phyloP scores from a whole-genome alignment of 2,329 filamentous ascomycete genomes.

The Remersonia thermophila region DNA sequence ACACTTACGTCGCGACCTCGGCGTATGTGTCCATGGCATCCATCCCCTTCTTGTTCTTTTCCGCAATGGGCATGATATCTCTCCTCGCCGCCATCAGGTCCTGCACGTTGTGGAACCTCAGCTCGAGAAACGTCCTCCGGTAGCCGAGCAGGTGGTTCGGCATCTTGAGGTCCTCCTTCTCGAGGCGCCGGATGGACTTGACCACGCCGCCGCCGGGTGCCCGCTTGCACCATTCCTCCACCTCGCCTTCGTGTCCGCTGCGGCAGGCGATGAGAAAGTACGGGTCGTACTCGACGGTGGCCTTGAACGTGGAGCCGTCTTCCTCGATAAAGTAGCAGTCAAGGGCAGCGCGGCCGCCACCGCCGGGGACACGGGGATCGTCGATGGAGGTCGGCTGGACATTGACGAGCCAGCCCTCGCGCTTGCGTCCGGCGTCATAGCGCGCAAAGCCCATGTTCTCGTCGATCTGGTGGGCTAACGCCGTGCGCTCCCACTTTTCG shows the following conservation, averaged over 20 bases:
- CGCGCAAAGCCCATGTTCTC: conserved; percentile 88
- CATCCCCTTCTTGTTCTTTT: conserved; percentile 93
- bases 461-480: conserved; percentile 79
- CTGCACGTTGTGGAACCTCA: conserved; percentile 76
- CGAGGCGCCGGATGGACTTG: conserved; percentile 62
- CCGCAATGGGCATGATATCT: conserved; percentile 77
- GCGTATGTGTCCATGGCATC: conserved; percentile 97
- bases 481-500: conserved; percentile 80
- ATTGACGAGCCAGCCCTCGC: conserved; percentile 84
- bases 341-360: conserved; percentile 76
- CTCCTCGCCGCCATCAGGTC: conserved; percentile 77
- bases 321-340: conserved; percentile 97
- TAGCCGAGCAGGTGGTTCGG: conserved; percentile 94
- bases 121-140: conserved; percentile 72
- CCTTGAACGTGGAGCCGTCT: conserved; percentile 83
- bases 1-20: conserved; percentile 72
- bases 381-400: conserved; percentile 82
- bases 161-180: conserved; percentile 89
- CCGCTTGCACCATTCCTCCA: conserved; percentile 86
- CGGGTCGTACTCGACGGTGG: conserved; percentile 89
- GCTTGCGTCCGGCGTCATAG: conserved; percentile 75
- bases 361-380: conserved; percentile 71
- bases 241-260: conserved; percentile 77
- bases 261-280: conserved; percentile 91
- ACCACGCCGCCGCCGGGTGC: conserved; percentile 68